Base-by-base conservation (phyloP, 306 rosid genomes). In the Cicer cuneatum region DNA sequence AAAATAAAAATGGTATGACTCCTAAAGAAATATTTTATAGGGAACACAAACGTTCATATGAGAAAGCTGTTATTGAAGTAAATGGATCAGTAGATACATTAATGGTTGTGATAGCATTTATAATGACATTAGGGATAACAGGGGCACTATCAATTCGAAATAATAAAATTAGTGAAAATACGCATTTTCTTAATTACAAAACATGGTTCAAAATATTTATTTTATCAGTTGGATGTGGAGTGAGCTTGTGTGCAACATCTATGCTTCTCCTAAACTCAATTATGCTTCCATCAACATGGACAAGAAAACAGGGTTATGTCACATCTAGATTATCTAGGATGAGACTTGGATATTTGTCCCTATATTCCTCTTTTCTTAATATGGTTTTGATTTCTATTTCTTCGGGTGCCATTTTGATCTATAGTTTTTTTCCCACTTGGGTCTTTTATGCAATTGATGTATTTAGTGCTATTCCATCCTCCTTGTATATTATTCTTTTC, bases 61-160 rank as follows among this genome's bases (percentile, higher is more conserved):
- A 61, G 37, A 35, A 5, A 7, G 71, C 71, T 0, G 7, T 7
- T 38, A 5, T 10, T 10, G 66, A 35, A 61, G 5, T 15, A 11
- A 48, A 39, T 48, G 46, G 10, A 62, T 24, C 37, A 11, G 49
- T 51, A 41, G 48, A 62, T 48, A 53, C 9, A 16, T 33, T 43
- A 38, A 12, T 74, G 7, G 51, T 74, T 35, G 78, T 74, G 2
- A 61, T 38, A 48, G 48, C 78, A 1, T 59, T 74, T 10, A 13
- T 74, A 16, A 7, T 67, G 5, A 38, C 71, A 0, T 2, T 62
- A 8, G 78, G 66, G 4, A 47, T 74, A 3, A 13, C 61, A 7
- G 71, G 61, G 5, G 61, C 71, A 3, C 49, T 74, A 19, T 47
- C 71, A 7, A 56, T 62, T 45, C 78, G 49, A 0, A 68, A 45